phyloP scores from a whole-genome alignment of 352 stramenopile species.

The Phytophthora boehmeriae region DNA sequence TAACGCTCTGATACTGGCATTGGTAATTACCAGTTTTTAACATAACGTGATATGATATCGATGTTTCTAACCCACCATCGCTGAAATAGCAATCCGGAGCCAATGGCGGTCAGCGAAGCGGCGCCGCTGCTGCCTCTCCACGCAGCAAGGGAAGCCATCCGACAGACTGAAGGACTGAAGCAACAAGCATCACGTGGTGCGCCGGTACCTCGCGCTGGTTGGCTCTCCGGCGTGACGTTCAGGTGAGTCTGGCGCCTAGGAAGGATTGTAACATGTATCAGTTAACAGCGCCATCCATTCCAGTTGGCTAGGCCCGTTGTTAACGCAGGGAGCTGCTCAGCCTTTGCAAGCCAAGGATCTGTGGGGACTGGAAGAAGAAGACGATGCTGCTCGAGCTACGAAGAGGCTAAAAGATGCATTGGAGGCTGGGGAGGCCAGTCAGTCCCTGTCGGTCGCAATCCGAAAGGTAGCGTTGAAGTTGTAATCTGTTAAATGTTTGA shows the following conservation, averaged over 20 bases:
- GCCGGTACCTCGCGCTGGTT: conserved; percentile 10
- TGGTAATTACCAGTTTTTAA: too few species aligned
- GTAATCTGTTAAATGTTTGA: conserved; percentile 1
- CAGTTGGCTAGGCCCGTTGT: conserved; percentile 48
- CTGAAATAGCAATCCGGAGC: background rate
- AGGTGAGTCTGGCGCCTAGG: background rate
- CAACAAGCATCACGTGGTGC: background rate
- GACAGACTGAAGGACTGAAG: background rate
- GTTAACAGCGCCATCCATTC: background rate
- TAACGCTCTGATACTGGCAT: too few species aligned
- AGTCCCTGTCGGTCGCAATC: conserved; percentile 55
- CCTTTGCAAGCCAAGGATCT: conserved; percentile 50
- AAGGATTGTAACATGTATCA: background rate
- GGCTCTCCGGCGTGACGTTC: conserved; percentile 34
- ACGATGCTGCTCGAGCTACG: conserved; percentile 42
- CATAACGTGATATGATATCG: too few species aligned
- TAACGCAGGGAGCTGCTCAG: conserved; percentile 38
- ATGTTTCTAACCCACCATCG: too few species aligned
- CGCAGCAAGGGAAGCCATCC: conserved; percentile 2
- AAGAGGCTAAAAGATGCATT: conserved; percentile 31
- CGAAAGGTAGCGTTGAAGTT: conserved; percentile 26
- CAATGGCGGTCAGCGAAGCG: conserved; percentile 9
- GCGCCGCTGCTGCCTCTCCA: conserved; percentile 33
- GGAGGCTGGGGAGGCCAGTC: conserved; percentile 6
- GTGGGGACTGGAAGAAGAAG: conserved; percentile 38